Evolutionary conservation across 1,139 yeast species (phyloP).

Genomic region (Suhomyces bokatorum): DNA sequence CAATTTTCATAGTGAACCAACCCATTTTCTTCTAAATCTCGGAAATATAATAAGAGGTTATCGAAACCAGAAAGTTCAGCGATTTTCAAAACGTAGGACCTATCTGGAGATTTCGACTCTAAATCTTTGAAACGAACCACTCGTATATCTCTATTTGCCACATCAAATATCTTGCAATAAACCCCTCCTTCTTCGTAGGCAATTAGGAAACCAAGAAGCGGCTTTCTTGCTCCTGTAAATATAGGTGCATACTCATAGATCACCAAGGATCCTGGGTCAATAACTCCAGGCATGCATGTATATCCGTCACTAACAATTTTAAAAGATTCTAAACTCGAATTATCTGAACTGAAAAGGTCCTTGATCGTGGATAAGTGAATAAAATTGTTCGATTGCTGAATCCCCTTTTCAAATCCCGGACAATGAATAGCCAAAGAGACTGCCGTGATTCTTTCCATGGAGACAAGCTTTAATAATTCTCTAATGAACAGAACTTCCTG

Average conservation of each 20-base stretch:
- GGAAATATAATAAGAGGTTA: background rate
- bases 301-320: background rate
- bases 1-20: background rate
- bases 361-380: conserved; percentile 10
- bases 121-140: background rate
- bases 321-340: background rate
- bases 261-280: background rate
- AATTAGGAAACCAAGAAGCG: background rate
- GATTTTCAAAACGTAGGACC: too few relatives aligned
- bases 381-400: conserved; percentile 13
- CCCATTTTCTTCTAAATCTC: background rate
- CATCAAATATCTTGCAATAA: background rate
- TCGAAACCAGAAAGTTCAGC: background rate
- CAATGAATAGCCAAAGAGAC: conserved; percentile 2
- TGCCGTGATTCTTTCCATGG: conserved; percentile 13
- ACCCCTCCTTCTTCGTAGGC: background rate
- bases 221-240: background rate
- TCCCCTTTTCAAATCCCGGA: background rate
- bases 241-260: background rate
- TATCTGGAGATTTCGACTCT: too few relatives aligned
- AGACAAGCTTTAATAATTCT: conserved; percentile 5
- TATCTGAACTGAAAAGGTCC: background rate
- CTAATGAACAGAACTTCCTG: background rate
- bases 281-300: background rate
- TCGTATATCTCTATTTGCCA: background rate